Evolutionary conservation across 176 grass and related monocot genomes (phyloP).

Genomic region (Carex pumila): DNA sequence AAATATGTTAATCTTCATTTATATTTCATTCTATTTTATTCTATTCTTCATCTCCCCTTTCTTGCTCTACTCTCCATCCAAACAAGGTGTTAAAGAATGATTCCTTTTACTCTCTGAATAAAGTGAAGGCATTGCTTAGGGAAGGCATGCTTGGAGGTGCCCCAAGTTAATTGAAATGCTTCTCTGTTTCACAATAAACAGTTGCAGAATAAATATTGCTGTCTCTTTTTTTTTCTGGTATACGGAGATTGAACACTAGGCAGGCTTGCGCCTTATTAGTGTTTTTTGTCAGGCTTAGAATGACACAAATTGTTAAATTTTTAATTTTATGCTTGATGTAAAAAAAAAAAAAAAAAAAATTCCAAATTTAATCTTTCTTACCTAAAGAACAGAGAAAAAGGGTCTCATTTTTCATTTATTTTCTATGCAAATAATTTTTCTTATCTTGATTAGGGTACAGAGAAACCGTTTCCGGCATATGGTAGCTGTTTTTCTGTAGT

Average conservation of each 20-base stretch:
- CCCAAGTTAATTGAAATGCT: not conserved
- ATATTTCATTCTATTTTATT: too few relatives aligned
- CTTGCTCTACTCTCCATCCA: too few relatives aligned
- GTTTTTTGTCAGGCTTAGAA: not conserved
- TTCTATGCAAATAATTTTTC: not conserved
- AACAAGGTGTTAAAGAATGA: too few relatives aligned
- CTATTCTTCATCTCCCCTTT: too few relatives aligned
- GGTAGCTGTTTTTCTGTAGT: conserved; percentile 1
- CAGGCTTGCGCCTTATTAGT: not conserved
- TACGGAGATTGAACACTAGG: not conserved
- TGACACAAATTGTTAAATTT: not conserved
- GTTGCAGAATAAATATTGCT: not conserved
- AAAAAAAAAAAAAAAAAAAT: not conserved
- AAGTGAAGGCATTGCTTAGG: not conserved
- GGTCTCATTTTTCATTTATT: not conserved
- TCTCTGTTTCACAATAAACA: not conserved
- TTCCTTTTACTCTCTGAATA: not conserved
- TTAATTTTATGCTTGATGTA: not conserved
- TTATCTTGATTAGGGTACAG: not conserved
- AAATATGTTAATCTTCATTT: too few relatives aligned
- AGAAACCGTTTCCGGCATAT: not conserved
- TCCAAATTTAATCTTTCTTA: not conserved
- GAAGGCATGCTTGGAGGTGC: not conserved
- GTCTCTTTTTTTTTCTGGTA: not conserved
- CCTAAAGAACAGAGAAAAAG: not conserved